Conservation (phyloP, 1,139 yeast species). For the Nadsonia starkeyi-henricii region DNA sequence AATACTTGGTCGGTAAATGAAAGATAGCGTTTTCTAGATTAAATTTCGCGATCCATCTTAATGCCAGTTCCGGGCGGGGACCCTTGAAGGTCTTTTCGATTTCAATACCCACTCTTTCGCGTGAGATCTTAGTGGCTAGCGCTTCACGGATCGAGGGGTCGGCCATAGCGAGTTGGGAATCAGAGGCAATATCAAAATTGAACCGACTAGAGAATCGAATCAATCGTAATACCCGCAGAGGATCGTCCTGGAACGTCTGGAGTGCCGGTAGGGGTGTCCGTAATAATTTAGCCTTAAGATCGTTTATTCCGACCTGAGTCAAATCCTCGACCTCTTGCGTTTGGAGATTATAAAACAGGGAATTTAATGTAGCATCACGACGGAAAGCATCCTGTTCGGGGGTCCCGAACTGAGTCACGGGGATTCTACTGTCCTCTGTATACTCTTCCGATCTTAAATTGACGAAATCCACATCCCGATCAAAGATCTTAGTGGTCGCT, state of each 20-base stretch:
- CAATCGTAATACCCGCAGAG: constrained; percentile 71
- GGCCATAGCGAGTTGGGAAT: constrained; percentile 54
- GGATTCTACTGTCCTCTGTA: constrained; percentile 70
- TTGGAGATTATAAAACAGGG: constrained; percentile 71
- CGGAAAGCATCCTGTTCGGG: constrained; percentile 84
- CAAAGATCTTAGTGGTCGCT: constrained; percentile 77
- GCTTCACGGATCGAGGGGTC: constrained; percentile 42
- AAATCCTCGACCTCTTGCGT: constrained; percentile 65
- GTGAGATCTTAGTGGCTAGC: constrained; percentile 59
- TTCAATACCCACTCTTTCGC: constrained; percentile 86
- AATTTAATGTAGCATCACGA: constrained; percentile 86
- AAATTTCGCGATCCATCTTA: constrained; percentile 42
- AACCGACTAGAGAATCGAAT: constrained; percentile 77
- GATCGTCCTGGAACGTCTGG: constrained; percentile 85
- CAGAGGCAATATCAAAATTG: constrained; percentile 47
- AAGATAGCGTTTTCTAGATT: constrained; percentile 49
- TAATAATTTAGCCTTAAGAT: constrained; percentile 52
- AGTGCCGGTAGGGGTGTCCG: constrained; percentile 80
- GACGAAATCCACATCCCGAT: constrained; percentile 79
- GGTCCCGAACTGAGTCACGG: constrained; percentile 59
- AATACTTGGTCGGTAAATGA: constrained; percentile 13
- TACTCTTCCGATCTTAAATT: constrained; percentile 81
- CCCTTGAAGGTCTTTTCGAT: constrained; percentile 61
- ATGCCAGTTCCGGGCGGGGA: constrained; percentile 47
- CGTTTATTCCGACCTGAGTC: constrained; percentile 61